phyloP scores from a whole-genome alignment of 768 basidiomycete genomes.

The Sarcodon sp. region DNA sequence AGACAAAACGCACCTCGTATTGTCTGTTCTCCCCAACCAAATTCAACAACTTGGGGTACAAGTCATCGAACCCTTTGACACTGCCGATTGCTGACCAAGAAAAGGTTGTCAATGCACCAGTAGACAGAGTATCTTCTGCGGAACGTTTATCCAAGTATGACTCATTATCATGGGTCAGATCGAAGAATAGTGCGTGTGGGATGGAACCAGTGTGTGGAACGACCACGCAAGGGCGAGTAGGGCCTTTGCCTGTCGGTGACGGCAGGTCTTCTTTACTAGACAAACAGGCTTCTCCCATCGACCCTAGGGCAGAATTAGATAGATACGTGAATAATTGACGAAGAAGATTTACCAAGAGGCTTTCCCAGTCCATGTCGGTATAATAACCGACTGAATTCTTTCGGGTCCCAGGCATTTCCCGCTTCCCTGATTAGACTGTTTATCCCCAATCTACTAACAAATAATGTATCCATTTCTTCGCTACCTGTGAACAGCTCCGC shows the following conservation, averaged over 20 bases:
- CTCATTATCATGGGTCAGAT: constrained; percentile 97
- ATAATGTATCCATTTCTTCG: constrained; percentile 85
- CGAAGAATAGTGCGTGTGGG: constrained; percentile 91
- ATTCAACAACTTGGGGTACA: constrained; percentile 90
- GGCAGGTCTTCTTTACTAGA: constrained; percentile 64
- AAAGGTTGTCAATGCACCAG: constrained; percentile 88
- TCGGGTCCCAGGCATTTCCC: constrained; percentile 83
- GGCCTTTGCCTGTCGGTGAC: constrained; percentile 76
- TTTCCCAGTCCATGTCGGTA: constrained; percentile 89
- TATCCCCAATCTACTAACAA: constrained; percentile 85
- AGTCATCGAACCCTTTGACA: constrained; percentile 94
- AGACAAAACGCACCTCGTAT: constrained; percentile 37
- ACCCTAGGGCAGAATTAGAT: constrained; percentile 33
- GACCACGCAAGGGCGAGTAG: constrained; percentile 58
- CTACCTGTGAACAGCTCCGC: constrained; percentile 96
- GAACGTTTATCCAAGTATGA: constrained; percentile 81
- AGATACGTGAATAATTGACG: not conserved
- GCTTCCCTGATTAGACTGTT: constrained; percentile 92
- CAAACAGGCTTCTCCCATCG: constrained; percentile 87
- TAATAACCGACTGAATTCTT: constrained; percentile 80
- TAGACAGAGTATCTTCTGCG: constrained; percentile 91
- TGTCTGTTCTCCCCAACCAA: constrained; percentile 73
- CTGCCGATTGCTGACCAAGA: constrained; percentile 82
- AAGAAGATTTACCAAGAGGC: constrained; percentile 57
- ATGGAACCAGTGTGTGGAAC: constrained; percentile 73